Base-by-base conservation (phyloP, 441 rosid genomes). In the Populus hybrid region DNA sequence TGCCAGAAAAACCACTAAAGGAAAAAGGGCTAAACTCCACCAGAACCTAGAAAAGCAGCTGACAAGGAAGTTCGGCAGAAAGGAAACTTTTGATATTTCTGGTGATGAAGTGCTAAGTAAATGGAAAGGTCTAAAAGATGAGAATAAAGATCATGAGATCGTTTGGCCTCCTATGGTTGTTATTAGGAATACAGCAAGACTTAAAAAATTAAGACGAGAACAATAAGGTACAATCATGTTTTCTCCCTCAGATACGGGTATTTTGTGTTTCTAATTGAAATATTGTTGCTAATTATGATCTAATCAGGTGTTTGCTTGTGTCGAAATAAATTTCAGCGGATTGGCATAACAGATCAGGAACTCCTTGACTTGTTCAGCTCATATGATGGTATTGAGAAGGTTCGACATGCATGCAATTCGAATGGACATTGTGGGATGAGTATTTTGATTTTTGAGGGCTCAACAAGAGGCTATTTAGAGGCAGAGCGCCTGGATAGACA, bases 371-470 rank as follows among this genome's bases (percentile, higher is more conserved):
- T 28, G 81, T 83, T 83, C 83, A 68, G 32, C 30, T 63, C 81
- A 54, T 83, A 79, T 38, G 72, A 54, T 46, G 81, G 76, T 18
- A 67, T 78, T 69, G 78, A 73, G 20, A 83, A 77, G 78, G 86
- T 79, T 59, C 81, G 73, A 20, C 84, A 83, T 11, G 38, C 83
- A 16, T 81, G 81, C 64, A 79, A 81, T 72, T 79, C 73, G 18
- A 71, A 30, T 10, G 84, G 84, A 59, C 87, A 83, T 24, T 69
- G 81, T 12, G 87, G 87, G 38, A 78, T 63, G 80, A 85, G 87
- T 46, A 65, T 85, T 24, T 67, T 85, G 54, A 81, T 83, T 30
- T 85, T 85, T 35, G 83, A 85, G 85, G 68, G 74, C 86, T 81
- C 84, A 10, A 63, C 79, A 6, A 78, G 66, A 42, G 87, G 87